Conservation (phyloP, 768 basidiomycete genomes). For the Boletus fagicola region DNA sequence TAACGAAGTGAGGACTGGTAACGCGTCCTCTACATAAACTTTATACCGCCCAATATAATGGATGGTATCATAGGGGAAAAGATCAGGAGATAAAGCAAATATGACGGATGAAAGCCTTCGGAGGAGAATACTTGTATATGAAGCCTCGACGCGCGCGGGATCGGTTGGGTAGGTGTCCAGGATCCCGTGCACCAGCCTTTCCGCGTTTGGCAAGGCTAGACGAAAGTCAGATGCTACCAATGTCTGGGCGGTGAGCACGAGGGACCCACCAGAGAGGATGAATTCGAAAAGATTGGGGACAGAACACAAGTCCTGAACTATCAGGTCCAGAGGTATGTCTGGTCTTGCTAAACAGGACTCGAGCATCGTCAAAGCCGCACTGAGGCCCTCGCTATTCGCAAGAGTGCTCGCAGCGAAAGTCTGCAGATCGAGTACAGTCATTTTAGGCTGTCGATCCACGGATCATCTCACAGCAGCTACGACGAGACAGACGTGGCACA, state of each 20-base stretch:
- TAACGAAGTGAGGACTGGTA: conserved; percentile 21
- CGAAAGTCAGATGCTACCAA: not conserved
- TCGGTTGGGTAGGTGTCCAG: conserved; percentile 34
- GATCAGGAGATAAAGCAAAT: conserved; percentile 21
- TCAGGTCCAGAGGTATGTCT: conserved; percentile 19
- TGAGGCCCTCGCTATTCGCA: conserved; percentile 24
- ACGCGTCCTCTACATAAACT: conserved; percentile 24
- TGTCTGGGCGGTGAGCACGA: not conserved
- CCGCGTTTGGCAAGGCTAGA: conserved; percentile 15
- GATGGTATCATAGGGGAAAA: conserved; percentile 11
- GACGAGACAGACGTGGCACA: not conserved
- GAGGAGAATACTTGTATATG: conserved; percentile 24
- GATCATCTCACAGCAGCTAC: not conserved
- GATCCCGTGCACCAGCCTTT: conserved; percentile 27
- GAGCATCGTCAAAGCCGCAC: conserved; percentile 14
- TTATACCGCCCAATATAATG: conserved; percentile 20
- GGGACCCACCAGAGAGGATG: conserved; percentile 28
- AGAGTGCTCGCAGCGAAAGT: too few relatives aligned
- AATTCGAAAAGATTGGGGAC: conserved; percentile 29
- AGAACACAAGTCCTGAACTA: conserved; percentile 30
- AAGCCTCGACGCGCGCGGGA: conserved; percentile 20
- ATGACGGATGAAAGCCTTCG: conserved; percentile 26
- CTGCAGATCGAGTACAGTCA: too few relatives aligned
- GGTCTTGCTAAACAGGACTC: conserved; percentile 28
- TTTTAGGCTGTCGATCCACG: not conserved